phyloP scores from a whole-genome alignment of 108 stramenopile genomes.

The Skeletonema tropicum region DNA sequence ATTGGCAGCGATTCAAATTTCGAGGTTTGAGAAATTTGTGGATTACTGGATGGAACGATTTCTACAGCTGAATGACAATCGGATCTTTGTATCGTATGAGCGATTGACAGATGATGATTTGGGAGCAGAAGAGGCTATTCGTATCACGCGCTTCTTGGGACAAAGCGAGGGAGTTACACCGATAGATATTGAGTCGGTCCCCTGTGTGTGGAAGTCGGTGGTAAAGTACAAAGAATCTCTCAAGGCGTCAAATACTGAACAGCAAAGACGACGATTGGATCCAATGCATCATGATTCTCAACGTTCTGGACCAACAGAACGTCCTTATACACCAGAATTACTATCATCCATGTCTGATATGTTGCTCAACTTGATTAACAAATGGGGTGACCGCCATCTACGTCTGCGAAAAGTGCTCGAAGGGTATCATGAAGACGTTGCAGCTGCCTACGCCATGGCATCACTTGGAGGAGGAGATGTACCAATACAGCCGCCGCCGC shows the following conservation, averaged over 20 bases:
- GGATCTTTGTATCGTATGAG: constrained; percentile 35
- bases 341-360: constrained; percentile 26
- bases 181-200: constrained; percentile 26
- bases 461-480: not conserved
- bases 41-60: constrained; percentile 47
- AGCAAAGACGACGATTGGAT: constrained; percentile 21
- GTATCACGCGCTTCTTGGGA: constrained; percentile 24
- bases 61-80: constrained; percentile 19
- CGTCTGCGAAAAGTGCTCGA: constrained; percentile 22
- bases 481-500: not conserved
- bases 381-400: constrained; percentile 32
- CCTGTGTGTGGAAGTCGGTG: constrained; percentile 39
- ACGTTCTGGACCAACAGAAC: constrained; percentile 33
- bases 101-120: constrained; percentile 14
- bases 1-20: constrained; percentile 28
- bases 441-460: constrained; percentile 4
- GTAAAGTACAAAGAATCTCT: constrained; percentile 25
- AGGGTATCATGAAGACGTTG: constrained; percentile 20
- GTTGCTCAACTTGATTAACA: constrained; percentile 28
- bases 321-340: constrained; percentile 26
- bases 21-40: constrained; percentile 22
- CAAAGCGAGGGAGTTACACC: constrained; percentile 25
- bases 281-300: constrained; percentile 29
- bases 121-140: constrained; percentile 34
- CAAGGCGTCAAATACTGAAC: not conserved